Evolutionary conservation across 495 filamentous ascomycete species (phyloP).

Genomic region (Hypoxylon intermedium): DNA sequence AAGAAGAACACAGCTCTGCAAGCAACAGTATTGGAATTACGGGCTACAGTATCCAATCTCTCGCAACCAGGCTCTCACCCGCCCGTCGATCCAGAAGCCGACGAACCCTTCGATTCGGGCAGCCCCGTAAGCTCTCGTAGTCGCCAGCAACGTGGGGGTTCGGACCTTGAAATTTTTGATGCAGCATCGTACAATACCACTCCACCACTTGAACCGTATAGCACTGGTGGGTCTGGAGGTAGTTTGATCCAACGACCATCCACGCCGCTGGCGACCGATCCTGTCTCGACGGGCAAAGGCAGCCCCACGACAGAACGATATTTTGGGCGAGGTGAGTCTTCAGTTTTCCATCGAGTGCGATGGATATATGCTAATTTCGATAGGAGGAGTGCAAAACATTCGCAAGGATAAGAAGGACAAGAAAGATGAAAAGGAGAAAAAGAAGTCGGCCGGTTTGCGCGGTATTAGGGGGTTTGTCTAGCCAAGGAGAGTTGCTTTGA

Average conservation of each 20-base stretch:
- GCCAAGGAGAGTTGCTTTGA: constrained; percentile 1
- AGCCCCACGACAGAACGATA: constrained; percentile 55
- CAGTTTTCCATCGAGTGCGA: constrained; percentile 20
- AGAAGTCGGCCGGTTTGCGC: constrained; percentile 57
- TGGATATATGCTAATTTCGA: constrained; percentile 41
- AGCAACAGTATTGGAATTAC: constrained; percentile 46
- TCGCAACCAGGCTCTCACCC: constrained; percentile 12
- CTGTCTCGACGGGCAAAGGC: constrained; percentile 34
- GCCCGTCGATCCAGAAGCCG: constrained; percentile 27
- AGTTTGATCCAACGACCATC: constrained; percentile 32
- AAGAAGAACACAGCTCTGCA: constrained; percentile 52
- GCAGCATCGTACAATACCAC: constrained; percentile 44
- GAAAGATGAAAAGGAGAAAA: constrained; percentile 59
- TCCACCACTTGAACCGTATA: constrained; percentile 45
- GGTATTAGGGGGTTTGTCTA: constrained; percentile 61
- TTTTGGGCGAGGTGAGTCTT: constrained; percentile 52
- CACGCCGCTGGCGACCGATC: constrained; percentile 42
- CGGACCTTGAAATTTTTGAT: constrained; percentile 47
- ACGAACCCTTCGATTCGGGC: constrained; percentile 33
- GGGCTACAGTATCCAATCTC: constrained; percentile 34
- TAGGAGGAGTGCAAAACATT: constrained; percentile 64
- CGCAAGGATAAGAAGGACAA: constrained; percentile 60
- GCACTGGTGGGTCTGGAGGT: constrained; percentile 10
- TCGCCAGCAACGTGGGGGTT: constrained; percentile 43
- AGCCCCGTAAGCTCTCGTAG: constrained; percentile 28